A percentile compares a stretch with the other conserved stretches of the same genome.
phyloP scores from a whole-genome alignment of 768 basidiomycete species.

The Tephrocybe sp. region DNA sequence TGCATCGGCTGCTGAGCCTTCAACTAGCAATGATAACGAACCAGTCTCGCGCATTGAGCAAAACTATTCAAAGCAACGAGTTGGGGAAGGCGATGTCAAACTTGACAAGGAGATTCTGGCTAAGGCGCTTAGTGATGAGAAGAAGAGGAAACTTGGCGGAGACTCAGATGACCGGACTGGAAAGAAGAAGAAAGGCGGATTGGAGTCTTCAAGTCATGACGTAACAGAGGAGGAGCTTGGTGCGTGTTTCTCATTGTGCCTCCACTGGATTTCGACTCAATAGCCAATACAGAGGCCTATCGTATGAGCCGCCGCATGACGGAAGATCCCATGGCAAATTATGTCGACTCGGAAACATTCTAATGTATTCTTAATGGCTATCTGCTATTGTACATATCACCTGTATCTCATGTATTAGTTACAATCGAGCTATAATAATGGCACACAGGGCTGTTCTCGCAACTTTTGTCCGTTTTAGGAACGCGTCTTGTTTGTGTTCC shows the following conservation, averaged over 20 bases:
- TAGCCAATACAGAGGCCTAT: slow-evolving; percentile 74
- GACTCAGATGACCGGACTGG: slow-evolving; percentile 56
- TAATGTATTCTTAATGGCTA: slow-evolving; percentile 5
- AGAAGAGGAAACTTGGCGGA: slow-evolving; percentile 70
- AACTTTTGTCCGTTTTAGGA: slow-evolving; percentile 16
- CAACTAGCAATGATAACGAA: slow-evolving; percentile 26
- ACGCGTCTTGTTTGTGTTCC: neutral
- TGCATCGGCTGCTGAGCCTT: slow-evolving; percentile 17
- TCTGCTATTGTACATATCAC: neutral
- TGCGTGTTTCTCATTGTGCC: slow-evolving; percentile 31
- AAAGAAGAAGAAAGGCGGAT: slow-evolving; percentile 58
- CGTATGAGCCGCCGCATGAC: slow-evolving; percentile 71
- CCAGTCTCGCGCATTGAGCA: slow-evolving; percentile 51
- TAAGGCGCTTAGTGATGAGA: slow-evolving; percentile 74
- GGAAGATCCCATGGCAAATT: slow-evolving; percentile 94
- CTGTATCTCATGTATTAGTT: neutral
- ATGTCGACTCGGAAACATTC: slow-evolving; percentile 58
- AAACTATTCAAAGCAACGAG: slow-evolving; percentile 74
- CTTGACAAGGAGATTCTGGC: slow-evolving; percentile 71
- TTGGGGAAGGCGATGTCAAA: slow-evolving; percentile 81
- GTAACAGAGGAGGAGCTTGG: slow-evolving; percentile 89
- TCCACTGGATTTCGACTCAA: slow-evolving; percentile 15
- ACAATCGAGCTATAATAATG: too few relatives aligned
- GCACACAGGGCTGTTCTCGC: too few relatives aligned
- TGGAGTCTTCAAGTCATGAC: slow-evolving; percentile 61